Evolutionary conservation across 2,329 filamentous ascomycete species (phyloP), one percentile per base, ranked within the genome.

Genomic region (Ophiocordyceps unilateralis): DNA sequence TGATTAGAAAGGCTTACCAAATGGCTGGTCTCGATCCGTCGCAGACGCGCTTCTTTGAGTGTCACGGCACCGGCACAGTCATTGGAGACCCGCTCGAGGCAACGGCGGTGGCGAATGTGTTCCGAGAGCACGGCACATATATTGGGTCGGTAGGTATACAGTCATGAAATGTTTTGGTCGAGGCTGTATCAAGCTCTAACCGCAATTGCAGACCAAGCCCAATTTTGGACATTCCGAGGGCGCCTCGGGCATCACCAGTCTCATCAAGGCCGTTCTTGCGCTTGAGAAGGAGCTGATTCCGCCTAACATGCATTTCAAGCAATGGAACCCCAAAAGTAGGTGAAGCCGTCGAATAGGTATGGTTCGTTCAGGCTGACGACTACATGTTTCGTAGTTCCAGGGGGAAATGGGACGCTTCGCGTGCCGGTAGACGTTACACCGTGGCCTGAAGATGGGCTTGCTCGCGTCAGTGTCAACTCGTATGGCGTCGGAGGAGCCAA

Each of bases 401-500:
- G 53, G 28, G 46, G 47, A 5, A 40, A 50, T 14, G 43, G 24
- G 7, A 52, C 53, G 5, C 47, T 57, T 1, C 40, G 3, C 2
- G 54, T 61, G 7, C 58, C 63, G 0, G 49, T 48, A 0, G 48
- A 57, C 12, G 51, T 58, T 14, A 58, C 50, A 0, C 45, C 52
- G 1, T 66, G 63, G 62, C 63, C 63, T 0, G 38, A 50, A 2
- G 39, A 50, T 2, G 58, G 62, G 8, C 49, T 58, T 7, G 57
- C 62, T 1, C 59, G 67, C 12, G 63, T 67, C 43, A 68, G 65
- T 44, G 56, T 68, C 41, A 67, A 66, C 50, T 58, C 56, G 38
- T 68, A 68, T 40, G 65, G 65, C 1, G 63, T 62, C 22, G 64
- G 61, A 21, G 62, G 57, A 28, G 59, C 63, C 9, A 68, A 67